Percentiles rank a stretch among this genome's conserved stretches.
Conservation (phyloP, 257 asterid genomes). For the Henckelia pumila region DNA sequence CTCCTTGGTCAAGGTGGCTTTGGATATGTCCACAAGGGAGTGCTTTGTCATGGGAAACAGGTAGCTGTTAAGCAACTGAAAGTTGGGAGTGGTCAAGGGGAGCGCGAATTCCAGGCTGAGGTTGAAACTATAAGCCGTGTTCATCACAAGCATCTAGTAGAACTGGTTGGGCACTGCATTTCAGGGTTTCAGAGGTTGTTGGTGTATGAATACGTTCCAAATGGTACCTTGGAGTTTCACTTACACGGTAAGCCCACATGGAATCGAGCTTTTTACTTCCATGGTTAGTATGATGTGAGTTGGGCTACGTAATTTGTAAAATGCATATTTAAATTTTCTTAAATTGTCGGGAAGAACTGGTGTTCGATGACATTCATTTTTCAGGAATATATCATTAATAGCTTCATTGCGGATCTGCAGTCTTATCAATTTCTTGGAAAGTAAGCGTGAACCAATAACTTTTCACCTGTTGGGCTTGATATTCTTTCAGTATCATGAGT, state of each 20-base stretch:
- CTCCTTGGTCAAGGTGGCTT: conserved; percentile 92
- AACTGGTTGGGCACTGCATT: conserved; percentile 73
- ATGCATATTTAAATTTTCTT: conserved; percentile 11
- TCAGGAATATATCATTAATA: background rate
- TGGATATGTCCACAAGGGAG: conserved; percentile 85
- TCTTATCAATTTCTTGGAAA: conserved; percentile 7
- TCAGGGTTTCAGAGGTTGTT: conserved; percentile 77
- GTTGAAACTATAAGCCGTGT: conserved; percentile 78
- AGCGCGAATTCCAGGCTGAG: conserved; percentile 98
- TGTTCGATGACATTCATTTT: background rate
- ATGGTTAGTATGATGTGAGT: background rate
- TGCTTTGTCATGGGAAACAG: conserved; percentile 63
- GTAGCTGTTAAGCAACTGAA: conserved; percentile 84
- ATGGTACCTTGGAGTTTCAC: conserved; percentile 78
- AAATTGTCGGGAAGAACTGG: background rate
- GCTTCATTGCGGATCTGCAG: background rate
- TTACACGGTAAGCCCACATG: conserved; percentile 62
- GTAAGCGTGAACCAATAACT: background rate
- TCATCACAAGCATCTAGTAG: conserved; percentile 72
- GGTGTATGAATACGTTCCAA: conserved; percentile 78
- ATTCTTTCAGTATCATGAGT: background rate
- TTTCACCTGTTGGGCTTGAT: conserved; percentile 1
- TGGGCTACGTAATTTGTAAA: background rate
- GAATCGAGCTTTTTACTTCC: conserved; percentile 14
- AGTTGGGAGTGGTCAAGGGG: conserved; percentile 85